Base-by-base conservation (phyloP, 2,329 filamentous ascomycete species). In the Pestalotiopsis fici region DNA sequence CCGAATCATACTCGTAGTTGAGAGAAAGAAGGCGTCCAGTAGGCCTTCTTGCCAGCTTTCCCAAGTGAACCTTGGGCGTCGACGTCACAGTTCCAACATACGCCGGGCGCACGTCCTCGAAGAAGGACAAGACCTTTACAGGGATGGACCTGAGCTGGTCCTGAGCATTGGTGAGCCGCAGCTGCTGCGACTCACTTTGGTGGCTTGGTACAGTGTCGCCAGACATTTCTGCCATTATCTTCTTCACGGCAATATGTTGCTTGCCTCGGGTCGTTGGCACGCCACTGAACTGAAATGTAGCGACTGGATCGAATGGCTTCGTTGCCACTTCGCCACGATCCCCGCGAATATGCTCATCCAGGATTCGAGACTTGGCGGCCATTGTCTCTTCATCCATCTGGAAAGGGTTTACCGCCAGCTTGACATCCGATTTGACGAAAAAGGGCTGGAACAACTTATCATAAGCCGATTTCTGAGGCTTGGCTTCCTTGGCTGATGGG, bases 1-100 rank as follows among this genome's bases (percentile, higher is more conserved):
- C 93, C 3, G 93, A 95, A 74, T 96, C 93, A 75, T 95, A 94
- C 70, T 94, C 93, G 76, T 97, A 97, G 72, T 93, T 85, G 3
- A 92, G 85, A 13, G 82, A 79, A 1, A 94, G 80, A n/a, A 83
- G 80, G 69, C 85, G 78, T 71, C 82, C 77, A 74, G 84, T 72
- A 69, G 93, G 83, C 76, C 88, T 81, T 74, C 87, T 77, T 68
- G 87, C 86, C 6, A 90, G 77, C 59, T 78, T 82, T 3, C 75
- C 75, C 69, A 90, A 83, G 35, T 86, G 85, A 1, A 83, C 84
- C 56, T 80, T 79, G 62, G 75, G 86, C 4, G 86, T 83, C 65
- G 87, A 87, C 1, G 92, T 94, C 56, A 90, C 84, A 0, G 92
- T 94, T 21, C 93, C 93, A 65, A 85, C 89, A 74, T 95, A 97